Conservation (phyloP, 176 grass and related monocot species). For the Carex scoparia region DNA sequence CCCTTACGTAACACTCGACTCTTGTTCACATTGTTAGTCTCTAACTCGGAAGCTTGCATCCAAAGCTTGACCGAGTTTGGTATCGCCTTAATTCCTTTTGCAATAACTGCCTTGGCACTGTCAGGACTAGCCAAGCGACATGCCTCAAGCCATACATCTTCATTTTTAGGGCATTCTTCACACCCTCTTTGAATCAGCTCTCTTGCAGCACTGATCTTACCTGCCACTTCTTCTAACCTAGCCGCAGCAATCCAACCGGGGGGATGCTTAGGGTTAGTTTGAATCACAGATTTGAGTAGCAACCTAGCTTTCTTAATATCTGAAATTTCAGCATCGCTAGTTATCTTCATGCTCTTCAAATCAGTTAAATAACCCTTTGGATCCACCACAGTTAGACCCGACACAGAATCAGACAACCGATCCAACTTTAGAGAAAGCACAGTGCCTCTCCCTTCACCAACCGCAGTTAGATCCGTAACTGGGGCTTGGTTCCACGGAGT, state of each 20-base stretch:
- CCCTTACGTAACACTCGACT: slow-evolving; percentile 77
- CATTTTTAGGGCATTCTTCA: slow-evolving; percentile 90
- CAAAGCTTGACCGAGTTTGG: slow-evolving; percentile 91
- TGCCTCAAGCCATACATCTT: slow-evolving; percentile 92
- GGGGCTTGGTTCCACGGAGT: slow-evolving; percentile 80
- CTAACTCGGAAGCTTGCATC: slow-evolving; percentile 76
- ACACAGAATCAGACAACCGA: slow-evolving; percentile 78
- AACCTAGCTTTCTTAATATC: slow-evolving; percentile 92
- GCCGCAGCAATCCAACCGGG: slow-evolving; percentile 95
- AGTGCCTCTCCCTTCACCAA: slow-evolving; percentile 85
- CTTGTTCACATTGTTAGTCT: slow-evolving; percentile 57
- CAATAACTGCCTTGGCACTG: slow-evolving; percentile 85
- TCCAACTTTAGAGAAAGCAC: slow-evolving; percentile 89
- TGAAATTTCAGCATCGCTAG: slow-evolving; percentile 90
- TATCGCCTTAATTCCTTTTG: slow-evolving; percentile 75
- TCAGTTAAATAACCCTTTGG: slow-evolving; percentile 91
- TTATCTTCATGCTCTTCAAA: slow-evolving; percentile 95
- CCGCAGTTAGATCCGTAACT: slow-evolving; percentile 79
- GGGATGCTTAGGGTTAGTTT: slow-evolving; percentile 90
- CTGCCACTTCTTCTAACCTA: slow-evolving; percentile 83
- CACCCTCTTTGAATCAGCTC: slow-evolving; percentile 82
- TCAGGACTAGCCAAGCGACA: slow-evolving; percentile 82
- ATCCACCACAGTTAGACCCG: slow-evolving; percentile 86
- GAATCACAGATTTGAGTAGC: slow-evolving; percentile 76
- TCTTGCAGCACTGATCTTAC: slow-evolving; percentile 68